Conservation (phyloP, 1,139 yeast species). For the Suhomyces maxii region DNA sequence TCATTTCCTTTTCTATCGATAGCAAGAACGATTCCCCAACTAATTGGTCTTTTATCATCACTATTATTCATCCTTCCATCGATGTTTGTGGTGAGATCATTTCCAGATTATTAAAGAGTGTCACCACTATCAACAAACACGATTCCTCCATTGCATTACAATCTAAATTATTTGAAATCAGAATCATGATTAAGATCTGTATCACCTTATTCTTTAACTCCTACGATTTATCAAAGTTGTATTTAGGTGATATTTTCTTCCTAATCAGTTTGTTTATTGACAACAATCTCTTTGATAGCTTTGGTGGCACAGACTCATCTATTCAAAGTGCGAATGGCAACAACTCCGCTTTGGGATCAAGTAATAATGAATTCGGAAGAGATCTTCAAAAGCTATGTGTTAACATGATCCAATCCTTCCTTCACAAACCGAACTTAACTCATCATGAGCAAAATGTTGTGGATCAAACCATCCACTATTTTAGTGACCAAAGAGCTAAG, state of each 20-base stretch:
- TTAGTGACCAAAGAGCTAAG: conserved; percentile 72
- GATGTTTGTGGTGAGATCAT: conserved; percentile 72
- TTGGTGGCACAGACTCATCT: background rate
- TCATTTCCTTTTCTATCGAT: conserved; percentile 72
- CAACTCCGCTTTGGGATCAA: background rate
- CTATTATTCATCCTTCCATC: conserved; percentile 70
- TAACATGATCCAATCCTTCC: conserved; percentile 71
- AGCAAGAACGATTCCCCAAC: conserved; percentile 65
- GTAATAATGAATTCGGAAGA: conserved; percentile 43
- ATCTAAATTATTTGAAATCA: conserved; percentile 69
- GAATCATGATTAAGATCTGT: conserved; percentile 65
- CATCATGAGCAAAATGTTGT: conserved; percentile 45
- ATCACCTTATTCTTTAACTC: conserved; percentile 76
- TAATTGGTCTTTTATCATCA: conserved; percentile 63
- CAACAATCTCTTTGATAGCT: conserved; percentile 59
- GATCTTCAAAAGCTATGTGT: conserved; percentile 66
- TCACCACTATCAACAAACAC: conserved; percentile 48
- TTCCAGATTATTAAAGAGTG: conserved; percentile 50
- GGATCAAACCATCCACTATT: conserved; percentile 53
- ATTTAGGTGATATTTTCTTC: conserved; percentile 71
- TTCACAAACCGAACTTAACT: conserved; percentile 56
- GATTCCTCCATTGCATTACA: conserved; percentile 60
- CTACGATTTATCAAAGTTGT: conserved; percentile 61
- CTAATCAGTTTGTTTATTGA: conserved; percentile 72
- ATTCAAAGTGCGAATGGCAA: background rate